Evolutionary conservation across 768 basidiomycete species (phyloP).

Genomic region (Boletus pseudo-olivaceus): DNA sequence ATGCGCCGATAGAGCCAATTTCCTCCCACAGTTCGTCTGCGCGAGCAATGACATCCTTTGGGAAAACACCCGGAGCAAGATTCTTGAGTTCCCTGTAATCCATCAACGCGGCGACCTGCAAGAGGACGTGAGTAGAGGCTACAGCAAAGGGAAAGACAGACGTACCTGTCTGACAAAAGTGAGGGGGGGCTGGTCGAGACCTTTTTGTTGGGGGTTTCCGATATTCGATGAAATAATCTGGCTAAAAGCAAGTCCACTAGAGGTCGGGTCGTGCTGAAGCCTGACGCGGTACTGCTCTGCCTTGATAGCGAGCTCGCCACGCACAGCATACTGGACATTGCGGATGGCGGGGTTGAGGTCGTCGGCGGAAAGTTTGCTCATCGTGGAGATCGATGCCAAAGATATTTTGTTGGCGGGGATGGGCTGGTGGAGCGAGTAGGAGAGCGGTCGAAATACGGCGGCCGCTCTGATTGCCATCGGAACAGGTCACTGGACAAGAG

Average conservation of each 20-base stretch:
- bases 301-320: conserved; percentile 94
- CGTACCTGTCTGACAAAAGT: conserved; percentile 89
- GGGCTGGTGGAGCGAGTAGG: not conserved
- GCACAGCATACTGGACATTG: conserved; percentile 94
- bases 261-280: conserved; percentile 48
- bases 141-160: not conserved
- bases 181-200: conserved; percentile 88
- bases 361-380: conserved; percentile 61
- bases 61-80: conserved; percentile 76
- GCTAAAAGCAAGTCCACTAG: conserved; percentile 73
- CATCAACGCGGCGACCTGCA: conserved; percentile 81
- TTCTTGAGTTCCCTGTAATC: conserved; percentile 87
- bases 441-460: conserved; percentile 5
- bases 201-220: conserved; percentile 96
- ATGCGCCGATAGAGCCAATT: conserved; percentile 92
- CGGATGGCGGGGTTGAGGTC: conserved; percentile 81
- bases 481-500: not conserved
- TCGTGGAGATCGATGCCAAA: conserved; percentile 22
- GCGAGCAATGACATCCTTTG: conserved; percentile 78
- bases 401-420: not conserved
- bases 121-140: conserved; percentile 2
- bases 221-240: conserved; percentile 94
- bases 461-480: conserved; percentile 10
- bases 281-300: conserved; percentile 77
- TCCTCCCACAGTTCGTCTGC: conserved; percentile 77